Conservation (phyloP, 805 yeast species). For the Jamesozyma gamospora region DNA sequence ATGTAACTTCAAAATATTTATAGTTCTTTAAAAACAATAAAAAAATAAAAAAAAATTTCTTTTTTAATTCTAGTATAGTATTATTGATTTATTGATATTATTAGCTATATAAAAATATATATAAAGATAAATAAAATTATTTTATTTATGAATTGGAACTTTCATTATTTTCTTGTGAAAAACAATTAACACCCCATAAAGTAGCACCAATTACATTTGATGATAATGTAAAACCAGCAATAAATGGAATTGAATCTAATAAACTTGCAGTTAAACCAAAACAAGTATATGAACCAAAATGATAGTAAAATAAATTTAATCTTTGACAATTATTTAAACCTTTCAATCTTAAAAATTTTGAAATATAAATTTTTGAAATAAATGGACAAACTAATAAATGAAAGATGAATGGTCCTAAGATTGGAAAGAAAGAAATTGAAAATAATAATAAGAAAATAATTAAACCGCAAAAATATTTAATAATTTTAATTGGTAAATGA, state of each 20-base stretch:
- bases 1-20: no score
- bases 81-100: no score
- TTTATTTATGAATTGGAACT: no score
- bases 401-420: constrained; percentile 25
- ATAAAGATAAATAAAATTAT: no score
- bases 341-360: constrained; percentile 17
- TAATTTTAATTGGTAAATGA: constrained; percentile 20
- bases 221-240: constrained; percentile 19
- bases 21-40: no score
- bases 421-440: constrained; percentile 20
- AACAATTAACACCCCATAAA: constrained; percentile 15
- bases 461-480: constrained; percentile 14
- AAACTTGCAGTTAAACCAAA: constrained; percentile 25
- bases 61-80: no score
- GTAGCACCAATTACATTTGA: constrained; percentile 21
- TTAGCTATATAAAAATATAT: no score
- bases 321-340: constrained; percentile 15
- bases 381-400: constrained; percentile 20
- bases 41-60: no score
- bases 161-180: neutral
- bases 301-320: constrained; percentile 14
- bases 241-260: constrained; percentile 22
- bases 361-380: constrained; percentile 21
- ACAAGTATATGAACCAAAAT: constrained; percentile 22
- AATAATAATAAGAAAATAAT: constrained; percentile 7